Evolutionary conservation across 2,329 filamentous ascomycete genomes (phyloP).

Genomic region (Penicillium crustosum): DNA sequence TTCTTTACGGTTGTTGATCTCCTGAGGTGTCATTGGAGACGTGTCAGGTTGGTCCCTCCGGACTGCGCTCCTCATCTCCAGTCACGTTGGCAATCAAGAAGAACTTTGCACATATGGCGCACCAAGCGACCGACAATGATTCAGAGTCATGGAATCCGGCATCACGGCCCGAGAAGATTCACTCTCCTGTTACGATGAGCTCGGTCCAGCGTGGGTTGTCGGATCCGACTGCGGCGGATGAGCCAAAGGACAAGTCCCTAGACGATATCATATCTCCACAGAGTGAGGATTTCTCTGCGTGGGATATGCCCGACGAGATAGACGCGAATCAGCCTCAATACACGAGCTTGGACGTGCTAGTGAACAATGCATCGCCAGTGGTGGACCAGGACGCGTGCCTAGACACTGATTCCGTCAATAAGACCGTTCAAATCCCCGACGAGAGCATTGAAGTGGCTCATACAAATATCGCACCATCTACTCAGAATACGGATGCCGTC

Average conservation of each 20-base stretch:
- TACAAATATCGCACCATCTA: background rate
- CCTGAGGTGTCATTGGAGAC: slow-evolving; percentile 28
- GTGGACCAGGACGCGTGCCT: background rate
- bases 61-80: slow-evolving; percentile 12
- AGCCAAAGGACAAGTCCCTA: slow-evolving; percentile 10
- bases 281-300: slow-evolving; percentile 21
- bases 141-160: slow-evolving; percentile 57
- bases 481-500: background rate
- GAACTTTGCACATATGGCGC: slow-evolving; percentile 24
- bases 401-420: background rate
- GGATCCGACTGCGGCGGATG: slow-evolving; percentile 18
- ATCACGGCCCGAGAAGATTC: slow-evolving; percentile 46
- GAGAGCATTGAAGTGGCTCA: background rate
- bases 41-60: slow-evolving; percentile 28
- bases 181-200: slow-evolving; percentile 15
- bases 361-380: slow-evolving; percentile 4
- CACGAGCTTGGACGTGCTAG: slow-evolving; percentile 2
- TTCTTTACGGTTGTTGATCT: slow-evolving; percentile 24
- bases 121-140: slow-evolving; percentile 15
- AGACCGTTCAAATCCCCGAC: background rate
- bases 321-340: slow-evolving; percentile 5
- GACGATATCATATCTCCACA: slow-evolving; percentile 17
- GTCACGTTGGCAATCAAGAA: slow-evolving; percentile 12
- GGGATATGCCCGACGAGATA: slow-evolving; percentile 19
- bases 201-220: slow-evolving; percentile 10